phyloP scores from a whole-genome alignment of 75 land plant species.

The Selaginella tamariscina region DNA sequence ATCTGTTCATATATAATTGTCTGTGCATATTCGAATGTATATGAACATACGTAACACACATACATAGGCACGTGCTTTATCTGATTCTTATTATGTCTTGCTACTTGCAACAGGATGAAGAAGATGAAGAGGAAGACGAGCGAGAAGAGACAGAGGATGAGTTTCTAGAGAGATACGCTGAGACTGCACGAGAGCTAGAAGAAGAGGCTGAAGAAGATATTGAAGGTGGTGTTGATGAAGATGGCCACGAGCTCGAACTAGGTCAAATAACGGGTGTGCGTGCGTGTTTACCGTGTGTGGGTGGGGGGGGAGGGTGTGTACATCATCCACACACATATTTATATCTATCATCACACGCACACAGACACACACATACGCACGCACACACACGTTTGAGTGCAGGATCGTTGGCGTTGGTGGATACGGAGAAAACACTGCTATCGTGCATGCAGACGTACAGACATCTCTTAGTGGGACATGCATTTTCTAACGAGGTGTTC shows the following conservation, averaged over 20 bases:
- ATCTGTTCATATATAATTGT: too few relatives aligned
- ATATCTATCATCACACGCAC: neutral
- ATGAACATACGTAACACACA: too few relatives aligned
- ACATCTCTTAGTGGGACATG: slow-evolving; percentile 14
- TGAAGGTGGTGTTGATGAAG: slow-evolving; percentile 50
- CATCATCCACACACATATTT: neutral
- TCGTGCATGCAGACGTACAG: slow-evolving; percentile 27
- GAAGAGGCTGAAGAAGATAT: slow-evolving; percentile 39
- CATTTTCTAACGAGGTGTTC: slow-evolving; percentile 20
- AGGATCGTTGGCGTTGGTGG: neutral
- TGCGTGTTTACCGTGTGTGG: neutral
- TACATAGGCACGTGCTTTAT: too few relatives aligned
- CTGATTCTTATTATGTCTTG: too few relatives aligned
- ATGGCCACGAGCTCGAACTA: slow-evolving; percentile 54
- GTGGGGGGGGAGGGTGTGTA: neutral
- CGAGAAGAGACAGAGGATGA: slow-evolving; percentile 77
- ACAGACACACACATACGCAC: neutral
- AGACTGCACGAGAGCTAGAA: slow-evolving; percentile 50
- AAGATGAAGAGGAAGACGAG: slow-evolving; percentile 11
- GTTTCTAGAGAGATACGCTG: slow-evolving; percentile 63
- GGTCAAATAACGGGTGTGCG: slow-evolving; percentile 29
- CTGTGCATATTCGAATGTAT: too few relatives aligned
- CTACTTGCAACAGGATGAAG: too few relatives aligned
- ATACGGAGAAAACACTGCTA: slow-evolving; percentile 8
- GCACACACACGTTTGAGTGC: neutral